Evolutionary conservation across 2,329 filamentous ascomycete genomes (phyloP).

Genomic region (Fusarium duplospermum): DNA sequence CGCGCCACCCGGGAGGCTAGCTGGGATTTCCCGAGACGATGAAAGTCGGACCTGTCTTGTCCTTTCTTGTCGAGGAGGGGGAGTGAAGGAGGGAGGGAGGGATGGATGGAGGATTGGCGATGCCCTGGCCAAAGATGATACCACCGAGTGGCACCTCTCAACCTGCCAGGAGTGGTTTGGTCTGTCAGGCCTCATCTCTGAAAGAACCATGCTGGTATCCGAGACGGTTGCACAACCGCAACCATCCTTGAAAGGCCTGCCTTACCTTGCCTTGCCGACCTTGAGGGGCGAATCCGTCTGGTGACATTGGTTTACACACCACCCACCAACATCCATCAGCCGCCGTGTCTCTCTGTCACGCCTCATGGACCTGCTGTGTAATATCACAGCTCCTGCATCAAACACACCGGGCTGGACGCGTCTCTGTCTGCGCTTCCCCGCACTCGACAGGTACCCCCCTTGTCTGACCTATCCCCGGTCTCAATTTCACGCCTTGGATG

Average conservation of each 20-base stretch:
- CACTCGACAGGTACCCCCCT: conserved; percentile 23
- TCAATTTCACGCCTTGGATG: conserved; percentile 16
- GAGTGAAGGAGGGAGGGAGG: background rate
- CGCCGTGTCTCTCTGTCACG: conserved; percentile 1
- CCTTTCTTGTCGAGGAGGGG: background rate
- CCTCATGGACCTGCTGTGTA: conserved; percentile 32
- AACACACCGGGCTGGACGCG: conserved; percentile 19
- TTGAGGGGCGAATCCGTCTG: conserved; percentile 15
- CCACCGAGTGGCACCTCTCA: conserved; percentile 1
- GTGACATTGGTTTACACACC: conserved; percentile 26
- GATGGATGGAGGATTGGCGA: background rate
- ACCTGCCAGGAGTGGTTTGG: conserved; percentile 9
- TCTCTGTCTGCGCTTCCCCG: conserved; percentile 36
- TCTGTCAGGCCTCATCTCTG: conserved; percentile 19
- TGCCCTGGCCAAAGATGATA: background rate
- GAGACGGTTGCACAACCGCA: conserved; percentile 21
- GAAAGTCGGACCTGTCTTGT: background rate
- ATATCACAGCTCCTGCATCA: conserved; percentile 38
- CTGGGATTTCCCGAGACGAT: conserved; percentile 1
- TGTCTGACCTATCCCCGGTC: conserved; percentile 23
- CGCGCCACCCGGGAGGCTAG: conserved; percentile 47
- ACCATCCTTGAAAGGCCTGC: conserved; percentile 3
- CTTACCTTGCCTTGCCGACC: background rate
- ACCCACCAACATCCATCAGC: conserved; percentile 33
- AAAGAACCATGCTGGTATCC: conserved; percentile 21